Evolutionary conservation across 768 basidiomycete genomes (phyloP).

Genomic region (Auricularia auricula-judae): DNA sequence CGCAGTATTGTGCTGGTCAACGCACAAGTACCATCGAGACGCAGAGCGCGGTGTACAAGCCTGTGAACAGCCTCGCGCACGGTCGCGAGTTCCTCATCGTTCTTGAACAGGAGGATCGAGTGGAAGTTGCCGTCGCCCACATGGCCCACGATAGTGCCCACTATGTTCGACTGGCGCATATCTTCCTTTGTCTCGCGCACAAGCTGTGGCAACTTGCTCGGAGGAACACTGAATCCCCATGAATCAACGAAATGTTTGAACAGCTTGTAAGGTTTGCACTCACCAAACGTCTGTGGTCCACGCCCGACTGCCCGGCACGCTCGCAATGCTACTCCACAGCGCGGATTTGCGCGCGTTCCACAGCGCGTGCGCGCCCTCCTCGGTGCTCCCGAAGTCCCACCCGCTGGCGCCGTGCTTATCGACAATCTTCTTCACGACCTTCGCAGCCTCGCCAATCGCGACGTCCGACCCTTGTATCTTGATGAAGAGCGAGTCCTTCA

Average conservation of each 20-base stretch:
- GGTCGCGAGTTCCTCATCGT: conserved; percentile 43
- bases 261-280: conserved; percentile 8
- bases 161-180: conserved; percentile 45
- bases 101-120: conserved; percentile 43
- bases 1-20: conserved; percentile 1
- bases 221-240: conserved; percentile 43
- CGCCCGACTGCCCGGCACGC: conserved; percentile 49
- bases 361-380: conserved; percentile 63
- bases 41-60: conserved; percentile 59
- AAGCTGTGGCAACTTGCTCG: conserved; percentile 55
- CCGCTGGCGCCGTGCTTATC: conserved; percentile 53
- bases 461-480: conserved; percentile 74
- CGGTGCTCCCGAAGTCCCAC: conserved; percentile 63
- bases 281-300: conserved; percentile 93
- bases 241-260: neutral
- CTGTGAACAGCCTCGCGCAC: conserved; percentile 56
- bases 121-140: conserved; percentile 31
- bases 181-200: conserved; percentile 75
- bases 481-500: conserved; percentile 77
- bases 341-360: conserved; percentile 87
- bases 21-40: conserved; percentile 68
- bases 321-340: conserved; percentile 55
- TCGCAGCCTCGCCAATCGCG: conserved; percentile 46
- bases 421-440: conserved; percentile 48
- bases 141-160: conserved; percentile 49